Conservation (phyloP, 176 grass and related monocot species). For the Urochloa ruziziensis region DNA sequence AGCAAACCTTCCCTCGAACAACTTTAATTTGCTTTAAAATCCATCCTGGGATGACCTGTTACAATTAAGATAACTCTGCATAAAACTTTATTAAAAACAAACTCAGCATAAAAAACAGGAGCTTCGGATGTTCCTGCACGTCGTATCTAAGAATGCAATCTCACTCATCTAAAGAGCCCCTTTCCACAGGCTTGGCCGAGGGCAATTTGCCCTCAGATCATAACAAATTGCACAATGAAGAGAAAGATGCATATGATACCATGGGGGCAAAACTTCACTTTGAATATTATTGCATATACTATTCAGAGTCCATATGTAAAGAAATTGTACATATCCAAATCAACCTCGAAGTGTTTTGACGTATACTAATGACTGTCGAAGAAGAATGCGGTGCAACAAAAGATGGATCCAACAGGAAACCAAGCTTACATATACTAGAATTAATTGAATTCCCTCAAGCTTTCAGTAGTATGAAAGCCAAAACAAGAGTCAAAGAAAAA, state of each 20-base stretch:
- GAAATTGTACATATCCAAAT: constrained; percentile 36
- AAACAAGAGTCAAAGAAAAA: constrained; percentile 27
- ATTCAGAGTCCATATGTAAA: constrained; percentile 17
- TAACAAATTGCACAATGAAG: not conserved
- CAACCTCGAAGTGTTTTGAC: constrained; percentile 24
- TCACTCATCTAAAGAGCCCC: no score
- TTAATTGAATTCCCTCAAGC: constrained; percentile 45
- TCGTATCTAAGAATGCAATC: no score
- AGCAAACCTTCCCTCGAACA: no score
- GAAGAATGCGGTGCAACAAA: constrained; percentile 34
- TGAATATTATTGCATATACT: constrained; percentile 41
- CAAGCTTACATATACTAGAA: constrained; percentile 49
- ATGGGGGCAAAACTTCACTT: not conserved
- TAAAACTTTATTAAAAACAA: no score
- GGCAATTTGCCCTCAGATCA: no score
- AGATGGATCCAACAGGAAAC: constrained; percentile 24
- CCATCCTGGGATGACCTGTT: no score
- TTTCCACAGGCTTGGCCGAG: no score
- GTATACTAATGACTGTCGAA: not conserved
- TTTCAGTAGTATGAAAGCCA: constrained; percentile 26
- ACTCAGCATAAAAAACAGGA: no score
- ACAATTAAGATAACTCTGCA: no score
- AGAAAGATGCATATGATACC: not conserved
- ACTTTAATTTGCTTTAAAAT: no score
- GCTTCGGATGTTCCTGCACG: no score